Conservation (phyloP, 2,329 filamentous ascomycete species). For the Fusarium papillatum region DNA sequence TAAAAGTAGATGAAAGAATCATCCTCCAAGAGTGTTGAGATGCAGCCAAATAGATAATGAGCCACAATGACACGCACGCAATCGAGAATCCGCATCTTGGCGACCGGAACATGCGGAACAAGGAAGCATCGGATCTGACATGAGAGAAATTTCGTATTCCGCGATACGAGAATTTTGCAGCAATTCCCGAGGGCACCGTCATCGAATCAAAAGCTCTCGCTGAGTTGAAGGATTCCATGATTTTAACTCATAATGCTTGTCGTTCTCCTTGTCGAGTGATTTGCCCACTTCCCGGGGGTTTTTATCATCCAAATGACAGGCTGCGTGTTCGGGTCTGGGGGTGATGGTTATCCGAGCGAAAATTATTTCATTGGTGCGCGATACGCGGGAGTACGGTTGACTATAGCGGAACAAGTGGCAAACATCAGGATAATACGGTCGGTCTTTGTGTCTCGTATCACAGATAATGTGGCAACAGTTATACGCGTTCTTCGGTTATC, state of each 20-base stretch:
- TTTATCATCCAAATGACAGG: neutral
- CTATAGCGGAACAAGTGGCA: neutral
- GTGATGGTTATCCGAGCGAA: neutral
- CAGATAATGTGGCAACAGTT: neutral
- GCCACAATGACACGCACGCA: slow-evolving; percentile 2
- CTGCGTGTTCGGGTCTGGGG: neutral
- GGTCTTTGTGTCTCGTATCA: neutral
- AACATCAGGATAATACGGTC: neutral
- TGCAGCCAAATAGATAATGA: neutral
- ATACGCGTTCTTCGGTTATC: neutral
- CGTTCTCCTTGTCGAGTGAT: neutral
- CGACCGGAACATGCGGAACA: neutral
- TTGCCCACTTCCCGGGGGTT: neutral
- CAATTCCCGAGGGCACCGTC: neutral
- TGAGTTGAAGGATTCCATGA: neutral
- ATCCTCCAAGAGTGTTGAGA: neutral
- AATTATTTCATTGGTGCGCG: neutral
- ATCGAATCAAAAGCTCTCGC: neutral
- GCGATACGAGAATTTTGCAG: neutral
- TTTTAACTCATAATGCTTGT: neutral
- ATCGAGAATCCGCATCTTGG: neutral
- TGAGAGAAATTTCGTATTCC: slow-evolving; percentile 1
- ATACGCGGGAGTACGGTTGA: neutral
- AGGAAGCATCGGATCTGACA: slow-evolving; percentile 4
- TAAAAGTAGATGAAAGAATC: neutral